Percentiles rank a stretch among this genome's conserved stretches.
Evolutionary conservation across 2,329 filamentous ascomycete species (phyloP).

Genomic region (Madurella fahalii): DNA sequence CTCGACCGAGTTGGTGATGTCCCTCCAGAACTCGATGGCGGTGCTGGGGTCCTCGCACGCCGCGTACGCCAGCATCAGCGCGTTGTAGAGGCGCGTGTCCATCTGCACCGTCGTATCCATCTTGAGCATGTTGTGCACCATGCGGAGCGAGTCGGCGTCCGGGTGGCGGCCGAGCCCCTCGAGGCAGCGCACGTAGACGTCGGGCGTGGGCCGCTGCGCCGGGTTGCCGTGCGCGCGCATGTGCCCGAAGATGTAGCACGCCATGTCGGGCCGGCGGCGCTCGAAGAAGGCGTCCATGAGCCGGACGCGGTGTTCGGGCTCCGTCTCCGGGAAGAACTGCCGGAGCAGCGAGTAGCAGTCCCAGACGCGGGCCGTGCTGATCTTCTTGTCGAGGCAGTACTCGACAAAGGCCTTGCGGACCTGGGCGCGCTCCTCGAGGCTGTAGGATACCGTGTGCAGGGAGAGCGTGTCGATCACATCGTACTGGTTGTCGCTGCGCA

Average conservation of each 20-base stretch:
- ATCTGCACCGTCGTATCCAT: conserved; percentile 78
- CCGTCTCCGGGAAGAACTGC: conserved; percentile 62
- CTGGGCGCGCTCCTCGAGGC: conserved; percentile 61
- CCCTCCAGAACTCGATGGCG: conserved; percentile 75
- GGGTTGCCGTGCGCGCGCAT: conserved; percentile 76
- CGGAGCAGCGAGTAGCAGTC: conserved; percentile 62
- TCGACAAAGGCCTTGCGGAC: conserved; percentile 63
- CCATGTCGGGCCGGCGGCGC: conserved; percentile 77
- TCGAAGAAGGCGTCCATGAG: conserved; percentile 82
- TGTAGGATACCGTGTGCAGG: conserved; percentile 66
- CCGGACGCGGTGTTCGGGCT: conserved; percentile 59
- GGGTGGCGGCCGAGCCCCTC: conserved; percentile 64
- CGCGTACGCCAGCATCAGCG: conserved; percentile 81
- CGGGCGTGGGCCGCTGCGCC: conserved; percentile 60
- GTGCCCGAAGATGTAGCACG: conserved; percentile 79
- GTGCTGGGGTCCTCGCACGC: conserved; percentile 61
- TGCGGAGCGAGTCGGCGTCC: conserved; percentile 62
- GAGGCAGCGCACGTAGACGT: conserved; percentile 75
- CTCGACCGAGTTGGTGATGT: conserved; percentile 78
- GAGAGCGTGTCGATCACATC: conserved; percentile 82
- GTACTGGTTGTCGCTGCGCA: conserved; percentile 70
- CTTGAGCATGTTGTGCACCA: conserved; percentile 90
- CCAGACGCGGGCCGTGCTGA: conserved; percentile 62
- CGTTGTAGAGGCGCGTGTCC: conserved; percentile 73
- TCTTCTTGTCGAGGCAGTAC: conserved; percentile 62